A percentile compares a stretch with the other conserved stretches of the same genome.
Conservation (phyloP, 768 basidiomycete genomes). For the Suillus decipiens region DNA sequence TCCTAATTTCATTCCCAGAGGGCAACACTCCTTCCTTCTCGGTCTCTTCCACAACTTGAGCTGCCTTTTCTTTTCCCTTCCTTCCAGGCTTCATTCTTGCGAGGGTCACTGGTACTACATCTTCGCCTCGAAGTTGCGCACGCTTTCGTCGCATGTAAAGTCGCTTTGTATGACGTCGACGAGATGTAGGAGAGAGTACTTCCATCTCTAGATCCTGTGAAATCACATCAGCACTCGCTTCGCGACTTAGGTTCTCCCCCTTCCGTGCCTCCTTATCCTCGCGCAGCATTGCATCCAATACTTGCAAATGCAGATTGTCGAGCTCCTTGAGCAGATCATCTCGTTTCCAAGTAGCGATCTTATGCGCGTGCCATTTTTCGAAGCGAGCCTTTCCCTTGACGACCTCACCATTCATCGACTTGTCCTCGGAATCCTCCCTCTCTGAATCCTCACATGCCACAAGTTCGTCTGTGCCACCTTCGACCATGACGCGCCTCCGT, state of each 20-base stretch:
- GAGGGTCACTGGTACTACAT: conserved; percentile 7
- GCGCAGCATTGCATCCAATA: conserved; percentile 38
- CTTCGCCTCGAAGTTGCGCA: conserved; percentile 45
- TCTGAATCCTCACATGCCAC: background rate
- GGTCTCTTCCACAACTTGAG: background rate
- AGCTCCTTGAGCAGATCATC: conserved; percentile 34
- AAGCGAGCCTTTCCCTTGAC: conserved; percentile 7
- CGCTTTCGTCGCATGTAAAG: conserved; percentile 75
- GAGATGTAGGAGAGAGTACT: conserved; percentile 47
- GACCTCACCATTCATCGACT: background rate
- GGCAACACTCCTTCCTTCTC: conserved; percentile 6
- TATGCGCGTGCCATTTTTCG: background rate
- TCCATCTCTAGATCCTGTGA: conserved; percentile 17
- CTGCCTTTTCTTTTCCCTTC: conserved; percentile 9
- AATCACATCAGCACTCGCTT: background rate
- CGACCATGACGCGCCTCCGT: conserved; percentile 1
- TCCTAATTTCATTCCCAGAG: conserved; percentile 12
- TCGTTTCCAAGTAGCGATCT: conserved; percentile 22
- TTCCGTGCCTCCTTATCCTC: conserved; percentile 27
- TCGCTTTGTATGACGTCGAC: conserved; percentile 60
- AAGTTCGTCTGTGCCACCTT: conserved; percentile 11
- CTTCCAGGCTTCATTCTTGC: conserved; percentile 43
- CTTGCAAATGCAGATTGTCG: conserved; percentile 31
- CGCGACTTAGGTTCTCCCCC: conserved; percentile 3
- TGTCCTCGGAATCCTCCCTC: background rate